Percentiles rank a stretch among this genome's conserved stretches.
These are phyloP conservation scores for Tuber umbilicatum DNA, from an alignment of 495 filamentous ascomycete species.

Conservation along the genomic window DNA sequence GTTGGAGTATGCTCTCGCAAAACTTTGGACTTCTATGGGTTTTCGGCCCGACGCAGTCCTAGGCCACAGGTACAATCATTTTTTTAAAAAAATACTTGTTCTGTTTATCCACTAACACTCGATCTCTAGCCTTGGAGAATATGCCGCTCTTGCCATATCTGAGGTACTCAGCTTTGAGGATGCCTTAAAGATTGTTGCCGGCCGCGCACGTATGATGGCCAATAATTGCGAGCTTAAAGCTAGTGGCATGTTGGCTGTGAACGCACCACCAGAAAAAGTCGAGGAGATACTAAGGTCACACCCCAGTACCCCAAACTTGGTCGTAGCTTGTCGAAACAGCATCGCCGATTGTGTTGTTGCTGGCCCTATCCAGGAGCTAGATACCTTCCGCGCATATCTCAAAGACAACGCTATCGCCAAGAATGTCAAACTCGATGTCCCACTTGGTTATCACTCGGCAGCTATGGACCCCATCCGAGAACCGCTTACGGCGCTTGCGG, in stretches of 20 bases:
- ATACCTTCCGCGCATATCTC: conserved; percentile 55
- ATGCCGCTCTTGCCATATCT: conserved; percentile 74
- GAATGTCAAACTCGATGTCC: conserved; percentile 62
- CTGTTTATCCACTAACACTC: conserved; percentile 17
- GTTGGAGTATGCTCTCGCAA: conserved; percentile 78
- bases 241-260: conserved; percentile 62
- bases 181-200: conserved; percentile 72
- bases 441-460: conserved; percentile 74
- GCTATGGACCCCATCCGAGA: conserved; percentile 73
- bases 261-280: conserved; percentile 41
- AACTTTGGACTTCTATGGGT: conserved; percentile 73
- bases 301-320: conserved; percentile 34
- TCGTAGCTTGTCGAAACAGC: conserved; percentile 60
- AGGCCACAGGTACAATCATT: conserved; percentile 61
- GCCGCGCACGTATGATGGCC: conserved; percentile 67
- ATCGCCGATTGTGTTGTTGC: conserved; percentile 57
- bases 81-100: background rate
- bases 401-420: conserved; percentile 52
- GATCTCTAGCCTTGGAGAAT: conserved; percentile 57
- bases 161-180: conserved; percentile 74
- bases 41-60: conserved; percentile 68
- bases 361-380: conserved; percentile 51
- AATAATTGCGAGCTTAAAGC: conserved; percentile 63
- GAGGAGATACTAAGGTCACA: conserved; percentile 39
- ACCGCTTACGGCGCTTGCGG: conserved; percentile 56